phyloP scores from a whole-genome alignment of 2,329 filamentous ascomycete genomes.

The Alternaria ethzedia region DNA sequence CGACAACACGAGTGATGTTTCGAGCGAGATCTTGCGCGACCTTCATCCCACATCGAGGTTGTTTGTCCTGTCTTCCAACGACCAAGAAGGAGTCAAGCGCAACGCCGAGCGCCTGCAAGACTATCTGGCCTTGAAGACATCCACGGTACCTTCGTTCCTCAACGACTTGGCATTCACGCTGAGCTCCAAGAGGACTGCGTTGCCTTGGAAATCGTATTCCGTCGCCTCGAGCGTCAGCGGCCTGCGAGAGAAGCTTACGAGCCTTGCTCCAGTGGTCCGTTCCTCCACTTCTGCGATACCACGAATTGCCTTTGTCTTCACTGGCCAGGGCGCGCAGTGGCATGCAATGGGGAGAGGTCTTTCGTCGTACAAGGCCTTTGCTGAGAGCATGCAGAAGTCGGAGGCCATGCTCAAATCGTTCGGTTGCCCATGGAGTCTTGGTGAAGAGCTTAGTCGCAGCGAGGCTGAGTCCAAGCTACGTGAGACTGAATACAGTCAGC shows the following conservation, averaged over 20 bases:
- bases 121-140: conserved; percentile 2
- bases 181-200: not conserved
- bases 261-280: conserved; percentile 4
- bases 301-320: conserved; percentile 36
- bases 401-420: conserved; percentile 10
- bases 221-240: not conserved
- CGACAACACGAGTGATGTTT: conserved; percentile 4
- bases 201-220: conserved; percentile 10
- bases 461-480: conserved; percentile 1
- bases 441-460: conserved; percentile 6
- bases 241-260: conserved; percentile 1
- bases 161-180: conserved; percentile 6
- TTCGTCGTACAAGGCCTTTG: not conserved
- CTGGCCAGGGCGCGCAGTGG: conserved; percentile 46
- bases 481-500: conserved; percentile 19
- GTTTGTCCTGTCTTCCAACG: conserved; percentile 7
- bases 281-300: conserved; percentile 5
- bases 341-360: conserved; percentile 34
- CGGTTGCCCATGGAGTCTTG: conserved; percentile 8
- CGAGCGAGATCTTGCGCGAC: conserved; percentile 7
- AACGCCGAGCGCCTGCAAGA: conserved; percentile 5
- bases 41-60: not conserved
- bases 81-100: conserved; percentile 9
- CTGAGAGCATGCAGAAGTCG: conserved; percentile 5
- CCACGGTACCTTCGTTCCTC: not conserved